Evolutionary conservation across 768 basidiomycete genomes (phyloP).

Genomic region (Boletales sp.): DNA sequence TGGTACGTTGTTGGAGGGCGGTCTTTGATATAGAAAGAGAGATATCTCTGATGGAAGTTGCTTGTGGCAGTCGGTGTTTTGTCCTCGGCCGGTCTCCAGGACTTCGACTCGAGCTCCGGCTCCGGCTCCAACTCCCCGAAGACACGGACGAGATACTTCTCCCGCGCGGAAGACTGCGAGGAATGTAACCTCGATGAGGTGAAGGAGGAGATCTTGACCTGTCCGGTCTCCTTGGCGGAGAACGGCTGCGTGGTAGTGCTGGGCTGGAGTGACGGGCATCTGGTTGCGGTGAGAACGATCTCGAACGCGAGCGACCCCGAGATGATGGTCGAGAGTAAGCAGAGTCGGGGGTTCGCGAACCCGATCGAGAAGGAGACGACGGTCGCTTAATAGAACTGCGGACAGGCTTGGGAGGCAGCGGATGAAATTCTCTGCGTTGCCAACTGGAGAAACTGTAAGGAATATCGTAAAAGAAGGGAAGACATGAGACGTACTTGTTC

Average conservation of each 20-base stretch:
- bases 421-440: slow-evolving; percentile 55
- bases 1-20: slow-evolving; percentile 19
- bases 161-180: slow-evolving; percentile 32
- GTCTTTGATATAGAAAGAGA: slow-evolving; percentile 32
- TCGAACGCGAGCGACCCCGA: slow-evolving; percentile 61
- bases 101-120: slow-evolving; percentile 49
- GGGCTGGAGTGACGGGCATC: slow-evolving; percentile 56
- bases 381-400: slow-evolving; percentile 37
- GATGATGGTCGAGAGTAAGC: slow-evolving; percentile 61
- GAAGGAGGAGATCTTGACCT: slow-evolving; percentile 42
- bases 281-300: slow-evolving; percentile 53
- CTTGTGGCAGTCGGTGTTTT: slow-evolving; percentile 60
- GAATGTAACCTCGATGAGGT: slow-evolving; percentile 39
- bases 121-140: slow-evolving; percentile 54
- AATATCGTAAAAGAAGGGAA: slow-evolving; percentile 3
- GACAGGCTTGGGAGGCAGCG: slow-evolving; percentile 37
- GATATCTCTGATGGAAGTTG: slow-evolving; percentile 37
- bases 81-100: slow-evolving; percentile 49
- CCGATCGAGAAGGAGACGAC: slow-evolving; percentile 48
- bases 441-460: slow-evolving; percentile 43
- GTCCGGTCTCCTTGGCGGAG: slow-evolving; percentile 44
- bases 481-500: slow-evolving; percentile 59
- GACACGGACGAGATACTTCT: slow-evolving; percentile 55
- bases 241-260: slow-evolving; percentile 41
- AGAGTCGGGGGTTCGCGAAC: slow-evolving; percentile 59